Evolutionary conservation across 805 yeast species (phyloP).

Genomic region (Suhomyces prunicola): DNA sequence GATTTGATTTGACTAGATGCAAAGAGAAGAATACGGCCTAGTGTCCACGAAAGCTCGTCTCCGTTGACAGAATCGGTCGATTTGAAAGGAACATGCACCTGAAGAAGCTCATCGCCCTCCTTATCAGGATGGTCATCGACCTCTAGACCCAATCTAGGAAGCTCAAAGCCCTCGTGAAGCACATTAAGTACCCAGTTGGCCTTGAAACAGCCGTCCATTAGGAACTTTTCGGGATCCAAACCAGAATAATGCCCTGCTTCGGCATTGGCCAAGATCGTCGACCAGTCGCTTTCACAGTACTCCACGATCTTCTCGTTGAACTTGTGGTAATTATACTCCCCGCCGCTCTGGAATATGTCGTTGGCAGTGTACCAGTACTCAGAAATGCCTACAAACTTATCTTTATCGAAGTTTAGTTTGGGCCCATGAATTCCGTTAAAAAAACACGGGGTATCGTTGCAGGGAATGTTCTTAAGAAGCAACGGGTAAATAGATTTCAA

Average conservation of each 20-base stretch:
- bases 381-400: constrained; percentile 87
- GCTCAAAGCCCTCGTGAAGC: constrained; percentile 86
- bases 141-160: constrained; percentile 70
- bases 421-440: constrained; percentile 97
- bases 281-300: constrained; percentile 81
- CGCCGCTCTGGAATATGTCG: constrained; percentile 85
- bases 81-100: constrained; percentile 62
- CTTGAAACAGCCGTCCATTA: constrained; percentile 84
- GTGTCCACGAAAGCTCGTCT: constrained; percentile 89
- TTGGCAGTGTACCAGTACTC: constrained; percentile 98
- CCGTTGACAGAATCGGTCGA: constrained; percentile 80
- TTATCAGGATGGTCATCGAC: constrained; percentile 11
- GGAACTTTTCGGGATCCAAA: constrained; percentile 46
- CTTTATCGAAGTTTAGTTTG: constrained; percentile 69
- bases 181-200: constrained; percentile 92
- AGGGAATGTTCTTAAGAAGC: constrained; percentile 73
- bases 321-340: constrained; percentile 73
- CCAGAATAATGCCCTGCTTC: constrained; percentile 57
- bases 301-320: constrained; percentile 64
- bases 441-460: constrained; percentile 83
- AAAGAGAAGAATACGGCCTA: constrained; percentile 80
- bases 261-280: constrained; percentile 43
- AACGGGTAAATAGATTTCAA: constrained; percentile 70
- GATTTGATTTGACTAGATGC: constrained; percentile 66
- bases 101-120: constrained; percentile 19